Base-by-base conservation (phyloP, 1,284 basidiomycete species). In the Ceratobasidium sp. region DNA sequence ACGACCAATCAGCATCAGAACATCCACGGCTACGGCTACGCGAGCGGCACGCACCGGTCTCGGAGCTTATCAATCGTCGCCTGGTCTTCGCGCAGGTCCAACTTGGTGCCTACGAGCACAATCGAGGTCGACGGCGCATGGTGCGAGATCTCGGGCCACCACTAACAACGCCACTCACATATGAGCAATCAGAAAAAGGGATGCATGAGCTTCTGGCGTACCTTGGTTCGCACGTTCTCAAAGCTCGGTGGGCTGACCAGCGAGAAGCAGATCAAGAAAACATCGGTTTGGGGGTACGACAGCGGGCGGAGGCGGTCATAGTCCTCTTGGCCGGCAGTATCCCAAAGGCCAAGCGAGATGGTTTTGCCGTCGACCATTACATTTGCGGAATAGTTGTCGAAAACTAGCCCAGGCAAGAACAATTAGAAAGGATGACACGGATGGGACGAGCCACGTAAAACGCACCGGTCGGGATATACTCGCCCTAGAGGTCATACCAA, bases 321-420 rank as follows among this genome's bases (percentile, higher is more conserved):
- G 84, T 98, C 95, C 81, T 98, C 96, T 83, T 98, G 96, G 77
- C 96, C 96, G 62, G 96, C 96, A n/a, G 96, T 98, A 87, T 98
- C 95, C 96, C 95, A 98, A 73, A 98, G 84, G 72, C 96, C 96
- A 73, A 99, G 88, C 73, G 94, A 95, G 78, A 99, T 96, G 59
- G 97, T 97, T 86, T 98, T 97, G 78, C 95, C 95, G 79, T 99
- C 97, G 74, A 99, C 96, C 89, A 97, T 96, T 75, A 99, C 96
- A 83, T 95, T 92, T 73, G 91, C 92, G 73, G 92, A 94, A 81
- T 96, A 97, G 84, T 97, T 96, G 84, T 96, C 94, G 79, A 96
- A 96, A 61, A 95, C 93, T 89, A 79, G 25, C 30, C 42, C 53
- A 33, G 38, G 11, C 28, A 16, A 25, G 42, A 64, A 53, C 64